phyloP scores from a whole-genome alignment of 169 alveolate genomes.

The Cyclospora cayetanensis region DNA sequence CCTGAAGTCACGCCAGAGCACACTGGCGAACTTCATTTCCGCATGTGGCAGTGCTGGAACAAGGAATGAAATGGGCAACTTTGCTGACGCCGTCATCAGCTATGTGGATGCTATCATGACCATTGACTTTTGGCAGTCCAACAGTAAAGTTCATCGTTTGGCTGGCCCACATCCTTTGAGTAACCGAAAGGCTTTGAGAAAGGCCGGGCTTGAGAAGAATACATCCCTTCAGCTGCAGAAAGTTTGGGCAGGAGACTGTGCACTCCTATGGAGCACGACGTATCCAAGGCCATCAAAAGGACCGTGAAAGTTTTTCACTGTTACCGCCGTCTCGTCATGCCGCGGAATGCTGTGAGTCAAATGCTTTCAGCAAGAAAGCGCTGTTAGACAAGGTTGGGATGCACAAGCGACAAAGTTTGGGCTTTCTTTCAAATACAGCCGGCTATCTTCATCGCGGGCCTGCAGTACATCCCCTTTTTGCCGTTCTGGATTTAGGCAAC shows the following conservation, averaged over 20 bases:
- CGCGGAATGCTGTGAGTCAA: too few relatives aligned
- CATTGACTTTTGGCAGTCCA: background rate
- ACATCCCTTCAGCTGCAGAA: background rate
- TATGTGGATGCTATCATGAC: background rate
- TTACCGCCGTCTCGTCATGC: too few relatives aligned
- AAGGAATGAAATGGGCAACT: background rate
- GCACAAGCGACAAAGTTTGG: too few relatives aligned
- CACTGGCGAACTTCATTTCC: background rate
- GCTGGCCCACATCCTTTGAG: background rate
- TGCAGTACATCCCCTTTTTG: too few relatives aligned
- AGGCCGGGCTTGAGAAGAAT: background rate
- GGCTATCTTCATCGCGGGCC: too few relatives aligned
- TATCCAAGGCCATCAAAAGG: too few relatives aligned
- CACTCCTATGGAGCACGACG: background rate
- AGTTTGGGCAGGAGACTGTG: background rate
- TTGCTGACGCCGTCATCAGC: background rate
- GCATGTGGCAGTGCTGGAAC: too few relatives aligned
- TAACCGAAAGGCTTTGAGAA: background rate
- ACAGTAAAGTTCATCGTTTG: background rate
- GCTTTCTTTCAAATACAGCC: too few relatives aligned
- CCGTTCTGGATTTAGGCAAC: too few relatives aligned
- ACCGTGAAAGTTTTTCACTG: too few relatives aligned
- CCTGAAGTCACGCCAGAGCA: background rate
- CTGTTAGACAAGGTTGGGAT: too few relatives aligned
- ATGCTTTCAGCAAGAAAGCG: too few relatives aligned